Evolutionary conservation across 805 yeast genomes (phyloP).

Genomic region (Metschnikowia koreensis): DNA sequence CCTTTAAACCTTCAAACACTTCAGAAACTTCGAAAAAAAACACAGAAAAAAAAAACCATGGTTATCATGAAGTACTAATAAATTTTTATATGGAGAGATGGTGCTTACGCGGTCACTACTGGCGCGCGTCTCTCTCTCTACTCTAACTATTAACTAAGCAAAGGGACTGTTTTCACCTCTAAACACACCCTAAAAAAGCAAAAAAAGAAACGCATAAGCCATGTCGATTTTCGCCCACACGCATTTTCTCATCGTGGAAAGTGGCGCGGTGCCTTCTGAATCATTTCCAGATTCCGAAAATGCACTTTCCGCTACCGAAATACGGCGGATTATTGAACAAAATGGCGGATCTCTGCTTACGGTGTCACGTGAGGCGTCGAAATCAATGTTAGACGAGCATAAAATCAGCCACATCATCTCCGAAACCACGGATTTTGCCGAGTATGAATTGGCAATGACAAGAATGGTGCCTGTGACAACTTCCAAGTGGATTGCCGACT

Average conservation of each 20-base stretch:
- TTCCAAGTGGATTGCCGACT: conserved; percentile 57
- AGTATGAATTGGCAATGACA: conserved; percentile 44
- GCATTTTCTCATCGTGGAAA: conserved; percentile 6
- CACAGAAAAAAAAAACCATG: no score
- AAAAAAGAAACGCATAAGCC: no score
- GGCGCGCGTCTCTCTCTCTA: no score
- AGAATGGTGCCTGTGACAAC: conserved; percentile 66
- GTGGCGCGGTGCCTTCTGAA: background rate
- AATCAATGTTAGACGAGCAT: conserved; percentile 1
- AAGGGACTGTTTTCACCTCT: no score
- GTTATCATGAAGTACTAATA: no score
- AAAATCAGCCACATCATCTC: conserved; percentile 51
- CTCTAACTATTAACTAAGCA: no score
- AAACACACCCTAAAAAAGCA: background rate
- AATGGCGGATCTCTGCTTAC: conserved; percentile 12
- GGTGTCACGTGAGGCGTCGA: background rate
- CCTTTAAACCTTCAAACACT: no score
- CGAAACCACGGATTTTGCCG: conserved; percentile 50
- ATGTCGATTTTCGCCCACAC: conserved; percentile 10
- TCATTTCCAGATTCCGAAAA: no score
- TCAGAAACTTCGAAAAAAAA: no score
- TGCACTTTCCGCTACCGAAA: no score
- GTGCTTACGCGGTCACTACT: background rate
- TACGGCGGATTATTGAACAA: conserved; percentile 8
- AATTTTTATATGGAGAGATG: no score